Conservation (phyloP, 1,284 basidiomycete genomes). For the Moesziomyces sp. region DNA sequence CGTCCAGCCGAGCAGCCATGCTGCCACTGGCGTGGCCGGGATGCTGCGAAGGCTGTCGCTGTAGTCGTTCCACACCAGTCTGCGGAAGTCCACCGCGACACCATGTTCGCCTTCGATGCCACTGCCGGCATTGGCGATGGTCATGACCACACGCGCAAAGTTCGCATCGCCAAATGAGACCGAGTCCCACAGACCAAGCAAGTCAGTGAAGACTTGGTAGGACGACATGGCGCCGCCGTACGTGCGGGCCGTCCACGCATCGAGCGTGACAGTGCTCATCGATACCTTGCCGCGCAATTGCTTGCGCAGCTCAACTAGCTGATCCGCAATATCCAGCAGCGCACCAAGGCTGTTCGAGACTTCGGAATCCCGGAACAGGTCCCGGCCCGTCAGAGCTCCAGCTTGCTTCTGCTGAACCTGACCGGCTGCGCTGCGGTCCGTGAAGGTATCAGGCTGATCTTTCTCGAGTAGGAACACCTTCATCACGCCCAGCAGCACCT, state of each 20-base stretch:
- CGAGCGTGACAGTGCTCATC: slow-evolving; percentile 70
- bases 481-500: slow-evolving; percentile 79
- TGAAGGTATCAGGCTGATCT: slow-evolving; percentile 40
- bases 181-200: slow-evolving; percentile 86
- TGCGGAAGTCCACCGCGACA: slow-evolving; percentile 84
- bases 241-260: slow-evolving; percentile 26
- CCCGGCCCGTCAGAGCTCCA: slow-evolving; percentile 67
- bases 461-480: slow-evolving; percentile 89
- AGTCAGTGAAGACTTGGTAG: slow-evolving; percentile 93
- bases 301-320: slow-evolving; percentile 32
- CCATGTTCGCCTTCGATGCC: slow-evolving; percentile 70
- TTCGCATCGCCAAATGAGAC: slow-evolving; percentile 85
- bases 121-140: slow-evolving; percentile 70
- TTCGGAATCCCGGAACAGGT: slow-evolving; percentile 77
- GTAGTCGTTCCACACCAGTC: slow-evolving; percentile 84
- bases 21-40: slow-evolving; percentile 29
- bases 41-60: slow-evolving; percentile 70
- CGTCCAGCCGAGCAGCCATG: slow-evolving; percentile 77
- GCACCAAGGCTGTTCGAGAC: slow-evolving; percentile 75
- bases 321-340: slow-evolving; percentile 30
- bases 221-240: slow-evolving; percentile 71
- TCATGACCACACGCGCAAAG: slow-evolving; percentile 82
- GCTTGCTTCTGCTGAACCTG: slow-evolving; percentile 22
- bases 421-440: slow-evolving; percentile 15
- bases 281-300: not conserved